These are phyloP conservation scores for Hymenoscyphus fructigenus DNA, from an alignment of 2,329 filamentous ascomycete species.

Conservation along the genomic window DNA sequence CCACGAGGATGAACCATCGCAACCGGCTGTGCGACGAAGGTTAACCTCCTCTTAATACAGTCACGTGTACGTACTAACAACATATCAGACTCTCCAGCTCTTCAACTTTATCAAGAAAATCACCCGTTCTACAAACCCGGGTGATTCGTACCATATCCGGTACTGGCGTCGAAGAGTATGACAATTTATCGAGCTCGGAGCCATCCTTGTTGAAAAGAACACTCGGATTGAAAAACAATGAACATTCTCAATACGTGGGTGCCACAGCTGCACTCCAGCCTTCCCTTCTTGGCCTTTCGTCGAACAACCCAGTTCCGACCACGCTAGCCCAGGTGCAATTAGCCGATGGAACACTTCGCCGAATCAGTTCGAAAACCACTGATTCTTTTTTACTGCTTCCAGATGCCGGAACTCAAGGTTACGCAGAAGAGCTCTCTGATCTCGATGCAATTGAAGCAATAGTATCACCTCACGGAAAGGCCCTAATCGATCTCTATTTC, in stretches of 20 bases:
- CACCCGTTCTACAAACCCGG: conserved; percentile 42
- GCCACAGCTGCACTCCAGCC: conserved; percentile 79
- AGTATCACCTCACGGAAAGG: conserved; percentile 32
- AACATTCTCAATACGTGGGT: conserved; percentile 78
- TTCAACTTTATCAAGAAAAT: conserved; percentile 49
- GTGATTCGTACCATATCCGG: conserved; percentile 61
- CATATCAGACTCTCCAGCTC: conserved; percentile 50
- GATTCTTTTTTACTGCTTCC: conserved; percentile 78
- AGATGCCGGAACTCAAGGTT: conserved; percentile 67
- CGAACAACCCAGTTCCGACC: conserved; percentile 74
- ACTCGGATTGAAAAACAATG: conserved; percentile 73
- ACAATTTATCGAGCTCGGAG: conserved; percentile 56
- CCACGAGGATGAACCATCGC: conserved; percentile 24
- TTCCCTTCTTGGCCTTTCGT: conserved; percentile 62
- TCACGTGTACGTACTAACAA: conserved; percentile 13
- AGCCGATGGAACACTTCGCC: conserved; percentile 63
- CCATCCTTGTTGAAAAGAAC: conserved; percentile 65
- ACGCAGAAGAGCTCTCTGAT: conserved; percentile 39
- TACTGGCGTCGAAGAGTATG: conserved; percentile 66
- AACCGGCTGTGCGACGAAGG: neutral
- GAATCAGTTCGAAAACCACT: conserved; percentile 61
- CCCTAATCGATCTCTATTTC: conserved; percentile 32
- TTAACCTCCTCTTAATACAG: neutral
- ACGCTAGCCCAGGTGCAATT: conserved; percentile 67
- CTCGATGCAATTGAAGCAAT: conserved; percentile 36